Base-by-base conservation (phyloP, 2,329 filamentous ascomycete species). In the Phialemonium atrogriseum region DNA sequence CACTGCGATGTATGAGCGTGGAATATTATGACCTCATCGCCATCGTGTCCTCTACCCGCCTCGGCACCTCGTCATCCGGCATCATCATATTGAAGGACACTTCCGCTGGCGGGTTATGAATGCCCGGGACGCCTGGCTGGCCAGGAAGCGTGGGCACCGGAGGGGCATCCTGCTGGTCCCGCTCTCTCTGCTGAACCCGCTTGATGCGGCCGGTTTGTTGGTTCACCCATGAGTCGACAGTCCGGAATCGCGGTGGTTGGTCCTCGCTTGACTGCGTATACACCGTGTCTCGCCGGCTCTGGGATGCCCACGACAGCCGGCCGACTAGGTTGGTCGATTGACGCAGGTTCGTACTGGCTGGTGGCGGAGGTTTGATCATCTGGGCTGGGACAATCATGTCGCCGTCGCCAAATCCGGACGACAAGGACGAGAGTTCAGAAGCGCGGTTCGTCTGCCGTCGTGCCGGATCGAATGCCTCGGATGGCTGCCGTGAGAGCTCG, bases 351-450 rank as follows among this genome's bases (percentile, higher is more conserved):
- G 31, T 18, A 36, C 31, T 27, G 26, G 22, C 35, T 12, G 32
- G 30, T 22, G 32, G 29, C 10, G 53, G 41, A 17, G 51, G 54
- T 5, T 32, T 30, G 25, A 45, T 24, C 24, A 30, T 24, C 5
- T 30, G 24, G 7, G 34, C 24, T 5, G 61, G 60, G 16, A 70
- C 50, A 19, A 73, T 62, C 17, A 77, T 72, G 26, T 77, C 70
- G 15, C 66, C 71, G 43, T 80, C 74, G 12, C 75, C 75, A 39
- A 79, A 79, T 6, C 74, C 75, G 0, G 76, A 80, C 0, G 75
- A 79, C 4, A 80, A 56, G 0, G 74, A 79, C 0, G 75, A 78
- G 19, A 76, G 44, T 28, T 67, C 65, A 37, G 68, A 74, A 4
- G 54, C 48, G 7, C 64, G 59, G 19, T 64, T 60, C 3, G 51